Evolutionary conservation across 257 asterid species (phyloP).

Genomic region (Nicotiana benthamiana): DNA sequence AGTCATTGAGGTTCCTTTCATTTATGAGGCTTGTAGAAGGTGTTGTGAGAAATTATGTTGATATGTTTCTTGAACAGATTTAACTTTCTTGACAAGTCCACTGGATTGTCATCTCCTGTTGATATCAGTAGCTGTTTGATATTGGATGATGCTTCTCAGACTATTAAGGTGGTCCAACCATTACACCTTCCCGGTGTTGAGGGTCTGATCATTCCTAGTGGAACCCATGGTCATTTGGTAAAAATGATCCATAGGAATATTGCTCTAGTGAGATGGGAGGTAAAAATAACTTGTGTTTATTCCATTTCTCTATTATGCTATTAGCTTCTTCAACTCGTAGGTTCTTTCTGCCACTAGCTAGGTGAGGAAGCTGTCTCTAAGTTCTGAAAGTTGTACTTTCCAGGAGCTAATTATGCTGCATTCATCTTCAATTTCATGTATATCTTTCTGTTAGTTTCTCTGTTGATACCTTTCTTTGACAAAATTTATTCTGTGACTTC

Average conservation of each 20-base stretch:
- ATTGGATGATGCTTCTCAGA: conserved; percentile 50
- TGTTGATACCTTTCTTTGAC: background rate
- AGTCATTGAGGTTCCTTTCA: background rate
- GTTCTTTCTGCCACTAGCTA: background rate
- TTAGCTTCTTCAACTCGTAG: background rate
- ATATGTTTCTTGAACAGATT: conserved; percentile 45
- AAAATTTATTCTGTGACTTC: background rate
- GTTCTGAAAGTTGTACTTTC: background rate
- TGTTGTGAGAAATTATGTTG: background rate
- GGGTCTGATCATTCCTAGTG: conserved; percentile 72
- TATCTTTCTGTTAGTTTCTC: background rate
- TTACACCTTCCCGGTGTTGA: conserved; percentile 60
- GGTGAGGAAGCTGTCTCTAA: background rate
- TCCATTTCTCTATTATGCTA: conserved; percentile 3
- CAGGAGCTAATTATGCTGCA: background rate
- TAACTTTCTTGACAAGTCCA: conserved; percentile 76
- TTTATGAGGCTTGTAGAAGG: background rate
- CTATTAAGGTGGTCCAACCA: conserved; percentile 42
- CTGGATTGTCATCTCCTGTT: conserved; percentile 71
- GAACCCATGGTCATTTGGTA: conserved; percentile 71
- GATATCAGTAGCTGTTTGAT: conserved; percentile 40
- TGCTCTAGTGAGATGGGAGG: conserved; percentile 98
- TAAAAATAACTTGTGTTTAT: conserved; percentile 15
- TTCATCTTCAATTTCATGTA: background rate
- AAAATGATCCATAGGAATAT: conserved; percentile 53